Percentiles rank a stretch among this genome's conserved stretches.
Conservation (phyloP, 2,329 filamentous ascomycete species). For the Colletotrichum aenigma region DNA sequence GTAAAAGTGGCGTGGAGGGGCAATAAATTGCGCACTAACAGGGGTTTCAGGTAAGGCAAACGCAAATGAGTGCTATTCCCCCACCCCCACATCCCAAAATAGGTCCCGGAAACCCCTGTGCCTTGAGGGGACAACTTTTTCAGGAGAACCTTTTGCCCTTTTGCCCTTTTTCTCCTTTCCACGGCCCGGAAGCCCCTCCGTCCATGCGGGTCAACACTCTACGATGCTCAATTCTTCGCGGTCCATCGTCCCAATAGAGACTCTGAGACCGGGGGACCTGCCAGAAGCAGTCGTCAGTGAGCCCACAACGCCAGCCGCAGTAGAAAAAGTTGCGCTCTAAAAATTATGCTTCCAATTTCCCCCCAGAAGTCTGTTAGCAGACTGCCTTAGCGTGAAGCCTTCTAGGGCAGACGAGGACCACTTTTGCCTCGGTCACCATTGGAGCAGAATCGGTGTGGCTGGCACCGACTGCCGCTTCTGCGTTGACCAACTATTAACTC, state of each 20-base stretch:
- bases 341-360: not conserved
- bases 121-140: not conserved
- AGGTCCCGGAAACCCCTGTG: not conserved
- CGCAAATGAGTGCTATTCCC: too few species aligned
- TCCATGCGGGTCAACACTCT: not conserved
- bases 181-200: not conserved
- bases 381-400: not conserved
- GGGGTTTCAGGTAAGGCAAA: too few species aligned
- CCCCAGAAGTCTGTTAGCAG: not conserved
- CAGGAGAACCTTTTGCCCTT: not conserved
- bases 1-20: too few species aligned
- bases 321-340: not conserved
- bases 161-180: not conserved
- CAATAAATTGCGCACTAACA: too few species aligned
- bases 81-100: not conserved
- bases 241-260: not conserved
- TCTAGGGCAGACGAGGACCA: not conserved
- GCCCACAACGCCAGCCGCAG: not conserved
- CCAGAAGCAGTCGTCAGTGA: not conserved
- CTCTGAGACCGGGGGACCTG: not conserved
- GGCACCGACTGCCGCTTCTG: not conserved
- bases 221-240: not conserved
- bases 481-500: not conserved
- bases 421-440: not conserved
- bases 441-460: not conserved